phyloP scores from a whole-genome alignment of 352 stramenopile species.

The Globisporangium barbulae region DNA sequence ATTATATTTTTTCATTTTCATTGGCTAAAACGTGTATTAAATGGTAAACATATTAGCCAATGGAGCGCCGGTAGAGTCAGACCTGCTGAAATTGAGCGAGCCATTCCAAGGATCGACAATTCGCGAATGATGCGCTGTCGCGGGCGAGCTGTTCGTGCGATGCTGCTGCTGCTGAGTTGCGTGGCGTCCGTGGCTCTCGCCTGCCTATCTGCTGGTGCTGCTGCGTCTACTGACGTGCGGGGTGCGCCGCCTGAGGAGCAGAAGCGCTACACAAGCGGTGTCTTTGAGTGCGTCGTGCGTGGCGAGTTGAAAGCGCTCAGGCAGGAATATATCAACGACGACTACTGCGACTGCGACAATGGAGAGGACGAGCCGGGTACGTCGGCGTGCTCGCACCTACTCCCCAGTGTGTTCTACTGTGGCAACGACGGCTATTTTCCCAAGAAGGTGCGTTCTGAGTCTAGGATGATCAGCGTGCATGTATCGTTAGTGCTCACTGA shows the following conservation, averaged over 20 bases:
- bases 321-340: constrained; percentile 81
- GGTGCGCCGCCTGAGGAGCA: constrained; percentile 43
- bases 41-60: neutral
- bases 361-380: constrained; percentile 89
- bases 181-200: neutral
- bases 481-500: neutral
- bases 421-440: constrained; percentile 60
- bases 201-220: neutral
- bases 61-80: neutral
- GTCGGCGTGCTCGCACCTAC: constrained; percentile 65
- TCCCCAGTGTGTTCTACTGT: constrained; percentile 63
- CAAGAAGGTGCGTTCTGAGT: constrained; percentile 32
- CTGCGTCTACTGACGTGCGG: constrained; percentile 16
- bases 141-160: neutral
- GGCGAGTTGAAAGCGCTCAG: constrained; percentile 33
- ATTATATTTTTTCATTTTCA: neutral
- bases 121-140: neutral
- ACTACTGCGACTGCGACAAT: constrained; percentile 93
- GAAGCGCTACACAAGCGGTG: constrained; percentile 15
- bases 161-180: constrained; percentile 3
- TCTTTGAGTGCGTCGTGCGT: constrained; percentile 32
- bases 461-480: neutral
- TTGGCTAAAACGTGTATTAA: neutral
- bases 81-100: neutral
- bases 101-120: neutral